Conservation (phyloP, 2,329 filamentous ascomycete species). For the Aureobasidium sp. region DNA sequence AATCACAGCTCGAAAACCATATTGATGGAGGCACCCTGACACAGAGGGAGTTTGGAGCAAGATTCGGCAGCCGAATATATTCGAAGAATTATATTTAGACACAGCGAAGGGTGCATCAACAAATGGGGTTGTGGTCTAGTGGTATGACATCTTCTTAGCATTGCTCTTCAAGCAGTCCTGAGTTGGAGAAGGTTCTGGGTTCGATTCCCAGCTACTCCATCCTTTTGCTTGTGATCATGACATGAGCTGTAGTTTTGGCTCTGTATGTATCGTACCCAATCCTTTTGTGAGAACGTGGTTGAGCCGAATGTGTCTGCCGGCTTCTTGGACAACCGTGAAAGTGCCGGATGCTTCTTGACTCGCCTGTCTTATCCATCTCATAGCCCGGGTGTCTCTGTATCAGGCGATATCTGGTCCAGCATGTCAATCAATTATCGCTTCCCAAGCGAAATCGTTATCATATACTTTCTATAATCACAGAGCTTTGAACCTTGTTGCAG, state of each 20-base stretch:
- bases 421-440: neutral
- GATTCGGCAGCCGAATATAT: neutral
- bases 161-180: slow-evolving; percentile 6
- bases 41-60: no score
- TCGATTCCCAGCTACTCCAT: slow-evolving; percentile 14
- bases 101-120: neutral
- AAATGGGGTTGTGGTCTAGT: slow-evolving; percentile 12
- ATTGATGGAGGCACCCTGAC: neutral
- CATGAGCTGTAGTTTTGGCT: neutral
- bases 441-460: neutral
- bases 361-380: neutral
- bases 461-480: neutral
- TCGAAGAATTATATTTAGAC: no score
- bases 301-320: neutral
- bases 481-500: no score
- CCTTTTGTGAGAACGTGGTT: neutral
- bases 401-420: neutral
- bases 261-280: neutral
- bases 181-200: slow-evolving; percentile 14
- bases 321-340: neutral
- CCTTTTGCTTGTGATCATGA: neutral
- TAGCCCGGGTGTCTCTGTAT: neutral
- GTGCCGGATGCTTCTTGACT: neutral
- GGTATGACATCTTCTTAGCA: slow-evolving; percentile 15
- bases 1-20: neutral